Conservation (phyloP, 2,329 filamentous ascomycete genomes). For the Colletotrichum lentis region DNA sequence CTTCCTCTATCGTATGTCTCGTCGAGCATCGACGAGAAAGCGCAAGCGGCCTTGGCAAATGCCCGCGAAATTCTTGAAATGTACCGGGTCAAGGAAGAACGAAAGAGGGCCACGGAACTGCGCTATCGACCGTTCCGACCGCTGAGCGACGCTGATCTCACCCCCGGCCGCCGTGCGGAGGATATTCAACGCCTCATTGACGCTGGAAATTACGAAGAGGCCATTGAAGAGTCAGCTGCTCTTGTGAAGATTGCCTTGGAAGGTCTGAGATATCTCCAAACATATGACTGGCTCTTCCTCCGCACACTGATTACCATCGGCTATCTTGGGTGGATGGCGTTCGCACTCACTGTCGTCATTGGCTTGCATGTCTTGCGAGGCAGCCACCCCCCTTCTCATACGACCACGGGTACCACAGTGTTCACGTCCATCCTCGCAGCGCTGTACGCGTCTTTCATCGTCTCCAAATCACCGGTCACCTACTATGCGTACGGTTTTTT, state of each 20-base stretch:
- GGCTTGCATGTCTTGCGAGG: slow-evolving; percentile 86
- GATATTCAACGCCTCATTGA: slow-evolving; percentile 75
- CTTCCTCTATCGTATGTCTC: slow-evolving; percentile 85
- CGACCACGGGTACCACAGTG: slow-evolving; percentile 63
- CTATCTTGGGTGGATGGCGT: slow-evolving; percentile 95
- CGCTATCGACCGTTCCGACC: slow-evolving; percentile 79
- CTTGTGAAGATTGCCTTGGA: slow-evolving; percentile 80
- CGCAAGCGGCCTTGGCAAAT: slow-evolving; percentile 84
- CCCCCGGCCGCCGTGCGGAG: slow-evolving; percentile 71
- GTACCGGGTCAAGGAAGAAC: slow-evolving; percentile 91
- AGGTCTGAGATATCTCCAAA: slow-evolving; percentile 92
- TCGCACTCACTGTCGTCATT: slow-evolving; percentile 86
- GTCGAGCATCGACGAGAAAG: slow-evolving; percentile 77
- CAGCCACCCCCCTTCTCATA: slow-evolving; percentile 70
- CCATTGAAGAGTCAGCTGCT: slow-evolving; percentile 79
- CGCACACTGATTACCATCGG: slow-evolving; percentile 87
- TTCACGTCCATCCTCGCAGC: slow-evolving; percentile 80
- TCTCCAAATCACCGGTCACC: slow-evolving; percentile 79
- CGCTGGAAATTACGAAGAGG: slow-evolving; percentile 72
- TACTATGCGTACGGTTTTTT: slow-evolving; percentile 96
- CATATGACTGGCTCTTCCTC: slow-evolving; percentile 97
- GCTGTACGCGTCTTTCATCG: slow-evolving; percentile 80
- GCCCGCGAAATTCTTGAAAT: slow-evolving; percentile 90
- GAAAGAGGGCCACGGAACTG: slow-evolving; percentile 79
- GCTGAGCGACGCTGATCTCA: slow-evolving; percentile 69